phyloP scores from a whole-genome alignment of 768 basidiomycete species.

The Suillus bovinus region DNA sequence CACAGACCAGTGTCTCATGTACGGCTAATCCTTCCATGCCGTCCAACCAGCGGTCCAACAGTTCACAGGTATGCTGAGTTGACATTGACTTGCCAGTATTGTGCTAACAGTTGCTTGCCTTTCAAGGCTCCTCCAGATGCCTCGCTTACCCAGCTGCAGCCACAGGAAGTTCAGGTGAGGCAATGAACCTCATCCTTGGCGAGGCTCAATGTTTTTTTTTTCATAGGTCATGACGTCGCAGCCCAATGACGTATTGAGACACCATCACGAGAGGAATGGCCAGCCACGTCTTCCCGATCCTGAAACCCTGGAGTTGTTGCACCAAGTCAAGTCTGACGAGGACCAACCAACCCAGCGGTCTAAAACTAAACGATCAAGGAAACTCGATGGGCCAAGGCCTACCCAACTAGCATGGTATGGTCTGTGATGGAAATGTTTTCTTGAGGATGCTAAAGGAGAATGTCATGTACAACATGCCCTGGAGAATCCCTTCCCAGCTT shows the following conservation, averaged over 20 bases:
- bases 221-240: background rate
- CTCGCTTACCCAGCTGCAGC: background rate
- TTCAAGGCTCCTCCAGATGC: background rate
- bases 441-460: background rate
- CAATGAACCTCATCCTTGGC: background rate
- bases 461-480: background rate
- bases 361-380: background rate
- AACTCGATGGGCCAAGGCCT: background rate
- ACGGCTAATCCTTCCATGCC: background rate
- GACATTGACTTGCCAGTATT: background rate
- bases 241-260: background rate
- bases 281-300: background rate
- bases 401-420: background rate
- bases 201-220: background rate
- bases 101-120: background rate
- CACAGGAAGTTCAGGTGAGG: background rate
- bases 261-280: background rate
- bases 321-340: background rate
- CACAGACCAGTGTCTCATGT: background rate
- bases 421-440: background rate
- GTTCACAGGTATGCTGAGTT: background rate
- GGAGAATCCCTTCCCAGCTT: background rate
- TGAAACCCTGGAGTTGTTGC: background rate
- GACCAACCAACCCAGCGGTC: background rate
- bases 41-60: background rate